Conservation (phyloP, 2,329 filamentous ascomycete species). For the Cladosporium cucumerinum region DNA sequence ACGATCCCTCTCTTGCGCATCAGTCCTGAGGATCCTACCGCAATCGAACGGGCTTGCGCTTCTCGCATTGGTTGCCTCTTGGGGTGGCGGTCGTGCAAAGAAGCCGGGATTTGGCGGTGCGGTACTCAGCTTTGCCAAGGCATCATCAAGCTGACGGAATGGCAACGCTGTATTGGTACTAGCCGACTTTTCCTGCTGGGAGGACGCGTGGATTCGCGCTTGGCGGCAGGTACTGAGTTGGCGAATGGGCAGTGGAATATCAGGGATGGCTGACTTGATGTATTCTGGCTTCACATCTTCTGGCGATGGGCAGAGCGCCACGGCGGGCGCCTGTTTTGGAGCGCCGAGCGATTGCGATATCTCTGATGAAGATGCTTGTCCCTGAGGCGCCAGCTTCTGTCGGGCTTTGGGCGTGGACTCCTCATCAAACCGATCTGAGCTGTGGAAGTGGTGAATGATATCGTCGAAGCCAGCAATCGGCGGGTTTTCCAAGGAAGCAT, state of each 20-base stretch:
- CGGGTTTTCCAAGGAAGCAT: slow-evolving; percentile 25
- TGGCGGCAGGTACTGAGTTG: background rate
- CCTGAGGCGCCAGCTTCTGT: background rate
- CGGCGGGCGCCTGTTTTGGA: background rate
- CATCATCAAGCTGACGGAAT: background rate
- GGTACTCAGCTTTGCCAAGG: background rate
- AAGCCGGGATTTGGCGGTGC: background rate
- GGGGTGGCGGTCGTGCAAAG: background rate
- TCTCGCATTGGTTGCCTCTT: background rate
- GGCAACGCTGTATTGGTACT: background rate
- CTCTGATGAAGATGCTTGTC: background rate
- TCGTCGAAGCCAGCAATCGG: slow-evolving; percentile 9
- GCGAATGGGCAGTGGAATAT: background rate
- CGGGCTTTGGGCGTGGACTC: background rate
- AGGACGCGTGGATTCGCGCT: background rate
- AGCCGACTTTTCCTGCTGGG: background rate
- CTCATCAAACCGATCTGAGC: background rate
- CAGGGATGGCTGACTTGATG: background rate
- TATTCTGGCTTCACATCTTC: background rate
- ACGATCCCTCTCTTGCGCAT: background rate
- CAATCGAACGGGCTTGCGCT: background rate
- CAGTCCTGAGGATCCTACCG: background rate
- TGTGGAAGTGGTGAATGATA: slow-evolving; percentile 19
- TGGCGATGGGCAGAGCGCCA: background rate
- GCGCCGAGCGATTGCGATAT: background rate